Evolutionary conservation across 495 filamentous ascomycete genomes (phyloP), one percentile per base, ranked within the genome.

Genomic region (Neurospora sp.): DNA sequence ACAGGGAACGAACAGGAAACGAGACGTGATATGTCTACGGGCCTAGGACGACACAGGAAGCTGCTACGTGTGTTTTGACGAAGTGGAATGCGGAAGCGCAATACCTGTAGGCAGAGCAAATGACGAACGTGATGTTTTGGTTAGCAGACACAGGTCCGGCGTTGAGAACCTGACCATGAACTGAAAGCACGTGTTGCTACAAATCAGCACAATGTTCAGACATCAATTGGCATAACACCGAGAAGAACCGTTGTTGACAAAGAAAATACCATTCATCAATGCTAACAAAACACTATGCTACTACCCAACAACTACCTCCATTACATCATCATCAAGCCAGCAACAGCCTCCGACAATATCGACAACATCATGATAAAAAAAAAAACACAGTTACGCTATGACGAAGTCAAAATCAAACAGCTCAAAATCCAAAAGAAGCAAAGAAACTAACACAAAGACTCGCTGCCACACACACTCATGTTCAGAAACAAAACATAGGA

Each of bases 371-470:
- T 62, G 42, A 11, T 12, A 59, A 41, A 27, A 71, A 72, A 27
- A 71, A 71, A 72, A 37, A 71, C 39, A 39, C 4, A 39, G 8
- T 39, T 35, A 4, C 37, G 39, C 23, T 39, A 71, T 38, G 54
- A 7, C 41, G 42, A 23, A 72, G 18, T 69, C 69, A 69, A 23
- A 48, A 62, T 0, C 48, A 20, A 62, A 16, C 4, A 31, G 12
- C 12, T 62, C 48, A 31, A 62, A 7, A 62, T 62, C 37, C 37
- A 23, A 37, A 27, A 59, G 16, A 35, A 69, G 38, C 54, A 66
- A 75, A 74, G 4, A n/a, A 69, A 40, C 44, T 4, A 74, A 54
- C 23, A 74, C 62, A 71, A 39, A 54, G 40, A 72, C 72, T 40
- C 9, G 46, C 41, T 74, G 72, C 1, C 20, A 31, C 23, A 59